A percentile compares a stretch with the other conserved stretches of the same genome.
Evolutionary conservation across 345 rosid genomes (phyloP).

Genomic region (Nasturtium officinale): DNA sequence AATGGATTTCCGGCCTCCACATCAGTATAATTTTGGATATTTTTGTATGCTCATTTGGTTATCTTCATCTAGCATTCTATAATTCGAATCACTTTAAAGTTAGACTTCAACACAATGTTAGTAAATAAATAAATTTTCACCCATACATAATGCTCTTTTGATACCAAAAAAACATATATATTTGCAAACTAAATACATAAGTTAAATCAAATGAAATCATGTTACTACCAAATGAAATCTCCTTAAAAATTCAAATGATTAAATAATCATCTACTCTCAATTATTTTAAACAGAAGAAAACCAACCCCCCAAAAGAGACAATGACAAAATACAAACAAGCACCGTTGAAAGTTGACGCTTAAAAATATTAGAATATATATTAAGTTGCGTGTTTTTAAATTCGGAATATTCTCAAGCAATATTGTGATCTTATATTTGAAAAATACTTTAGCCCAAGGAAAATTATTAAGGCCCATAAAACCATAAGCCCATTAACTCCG

Average conservation of each 20-base stretch:
- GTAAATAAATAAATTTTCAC: neutral
- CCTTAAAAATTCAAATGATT: too few species aligned
- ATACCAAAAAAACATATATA: neutral
- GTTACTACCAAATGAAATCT: too few species aligned
- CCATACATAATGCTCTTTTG: neutral
- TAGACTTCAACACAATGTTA: neutral
- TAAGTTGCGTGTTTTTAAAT: neutral
- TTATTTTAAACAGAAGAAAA: neutral
- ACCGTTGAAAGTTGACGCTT: slow-evolving; percentile 1
- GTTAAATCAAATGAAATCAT: neutral
- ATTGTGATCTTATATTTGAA: neutral
- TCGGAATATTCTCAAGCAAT: neutral
- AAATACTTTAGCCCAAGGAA: slow-evolving; percentile 14
- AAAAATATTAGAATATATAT: neutral
- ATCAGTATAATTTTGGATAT: neutral
- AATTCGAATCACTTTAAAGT: slow-evolving; percentile 2
- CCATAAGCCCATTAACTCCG: slow-evolving; percentile 19
- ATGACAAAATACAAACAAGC: slow-evolving; percentile 16
- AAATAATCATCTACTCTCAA: too few species aligned
- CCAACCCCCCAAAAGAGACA: neutral
- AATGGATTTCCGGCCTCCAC: slow-evolving; percentile 9
- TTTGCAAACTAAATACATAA: neutral
- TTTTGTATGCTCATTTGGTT: neutral
- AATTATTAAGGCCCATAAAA: neutral
- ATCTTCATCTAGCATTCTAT: neutral